Evolutionary conservation across 2,329 filamentous ascomycete genomes (phyloP), one percentile per base, ranked within the genome.

Genomic region (Capronia americana): DNA sequence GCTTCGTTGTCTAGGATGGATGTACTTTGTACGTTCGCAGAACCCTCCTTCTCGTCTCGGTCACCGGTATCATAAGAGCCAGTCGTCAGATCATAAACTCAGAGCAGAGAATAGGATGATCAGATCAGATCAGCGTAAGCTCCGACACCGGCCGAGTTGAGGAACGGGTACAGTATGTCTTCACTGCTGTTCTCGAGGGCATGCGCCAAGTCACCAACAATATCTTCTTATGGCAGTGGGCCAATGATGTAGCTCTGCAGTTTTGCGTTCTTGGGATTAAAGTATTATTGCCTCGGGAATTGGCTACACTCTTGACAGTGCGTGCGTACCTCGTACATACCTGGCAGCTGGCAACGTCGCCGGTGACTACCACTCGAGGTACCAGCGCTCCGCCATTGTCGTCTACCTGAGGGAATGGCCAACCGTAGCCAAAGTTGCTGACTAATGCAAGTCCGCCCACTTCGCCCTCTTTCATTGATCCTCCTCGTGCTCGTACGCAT

Each of bases 41-140:
- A 34, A 34, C 32, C 10, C 10, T 12, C 10, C 10, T 34, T 12
- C 2, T 34, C 32, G 32, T 10, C n/a, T 4, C 32, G 4, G 10
- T 34, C 32, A 34, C 32, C n/a, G n/a, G n/a, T n/a, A n/a, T n/a
- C n/a, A n/a, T n/a, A n/a, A n/a, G n/a, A n/a, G n/a, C n/a, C n/a
- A n/a, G n/a, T n/a, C n/a, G n/a, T n/a, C n/a, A n/a, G n/a, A n/a
- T n/a, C n/a, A n/a, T n/a, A n/a, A n/a, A n/a, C n/a, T n/a, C n/a
- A n/a, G n/a, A n/a, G n/a, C n/a, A n/a, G n/a, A n/a, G n/a, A n/a
- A n/a, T 34, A 14, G 24, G 23, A 28, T 12, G 48, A 26, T 51
- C 48, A 26, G 48, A 23, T 23, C 26, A 12, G 48, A 26, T 51
- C 48, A 26, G 48, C 48, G 48, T 51, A 12, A 51, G 48, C 48